A percentile compares a stretch with the other conserved stretches of the same genome.
phyloP scores from a whole-genome alignment of 2,329 filamentous ascomycete genomes.

The Alternaria brassicae region DNA sequence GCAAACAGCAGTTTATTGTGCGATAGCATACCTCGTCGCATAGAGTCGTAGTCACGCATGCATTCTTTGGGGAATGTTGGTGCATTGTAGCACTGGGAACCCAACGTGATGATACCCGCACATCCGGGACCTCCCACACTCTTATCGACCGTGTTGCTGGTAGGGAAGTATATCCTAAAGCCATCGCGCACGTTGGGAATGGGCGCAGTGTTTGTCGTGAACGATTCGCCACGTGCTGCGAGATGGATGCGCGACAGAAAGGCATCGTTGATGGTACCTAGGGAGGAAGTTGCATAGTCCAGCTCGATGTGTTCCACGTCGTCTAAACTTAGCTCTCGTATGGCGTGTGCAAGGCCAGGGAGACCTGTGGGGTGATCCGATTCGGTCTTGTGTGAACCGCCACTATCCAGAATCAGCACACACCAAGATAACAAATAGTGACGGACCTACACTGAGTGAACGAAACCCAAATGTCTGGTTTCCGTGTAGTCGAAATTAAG shows the following conservation, averaged over 20 bases:
- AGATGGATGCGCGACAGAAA: constrained; percentile 68
- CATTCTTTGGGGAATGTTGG: constrained; percentile 73
- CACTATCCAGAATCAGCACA: constrained; percentile 30
- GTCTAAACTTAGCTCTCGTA: constrained; percentile 52
- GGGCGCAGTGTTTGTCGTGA: not conserved
- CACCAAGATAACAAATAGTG: not conserved
- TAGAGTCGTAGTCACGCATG: constrained; percentile 78
- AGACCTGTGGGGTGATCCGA: constrained; percentile 68
- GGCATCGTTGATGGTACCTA: constrained; percentile 75
- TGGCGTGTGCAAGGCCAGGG: constrained; percentile 72
- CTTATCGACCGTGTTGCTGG: constrained; percentile 55
- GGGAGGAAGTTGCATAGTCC: constrained; percentile 80
- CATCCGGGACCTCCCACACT: constrained; percentile 67
- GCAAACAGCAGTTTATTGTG: constrained; percentile 76
- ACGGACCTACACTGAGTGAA: constrained; percentile 80
- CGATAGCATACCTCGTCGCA: constrained; percentile 75
- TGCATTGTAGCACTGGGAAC: constrained; percentile 73
- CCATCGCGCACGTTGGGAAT: constrained; percentile 19
- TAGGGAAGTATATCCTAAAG: constrained; percentile 46
- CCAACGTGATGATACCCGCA: constrained; percentile 85
- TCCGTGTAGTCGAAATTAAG: constrained; percentile 80
- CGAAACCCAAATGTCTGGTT: constrained; percentile 76
- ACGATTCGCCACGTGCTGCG: constrained; percentile 58
- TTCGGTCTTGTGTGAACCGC: constrained; percentile 43
- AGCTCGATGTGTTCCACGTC: constrained; percentile 64